Conservation (phyloP, 768 basidiomycete genomes). For the Neoboletus subvelutipes region DNA sequence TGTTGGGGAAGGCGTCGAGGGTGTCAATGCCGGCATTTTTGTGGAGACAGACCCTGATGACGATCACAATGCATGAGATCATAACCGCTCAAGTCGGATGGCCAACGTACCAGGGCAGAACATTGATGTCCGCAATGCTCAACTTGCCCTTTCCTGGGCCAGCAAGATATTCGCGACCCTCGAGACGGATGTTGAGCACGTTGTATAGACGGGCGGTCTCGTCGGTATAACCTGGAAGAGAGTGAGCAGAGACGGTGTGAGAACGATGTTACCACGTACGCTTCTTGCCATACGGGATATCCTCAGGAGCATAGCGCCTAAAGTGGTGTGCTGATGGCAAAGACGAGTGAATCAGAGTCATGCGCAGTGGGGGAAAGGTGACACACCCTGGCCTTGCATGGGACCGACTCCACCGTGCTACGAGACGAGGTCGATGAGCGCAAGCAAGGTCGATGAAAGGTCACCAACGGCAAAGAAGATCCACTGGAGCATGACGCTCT, state of each 20-base stretch:
- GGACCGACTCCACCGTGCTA: constrained; percentile 82
- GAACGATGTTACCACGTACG: constrained; percentile 35
- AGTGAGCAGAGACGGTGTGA: neutral
- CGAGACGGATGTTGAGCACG: constrained; percentile 80
- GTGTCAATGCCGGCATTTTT: constrained; percentile 49
- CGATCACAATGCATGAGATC: neutral
- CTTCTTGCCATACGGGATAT: constrained; percentile 67
- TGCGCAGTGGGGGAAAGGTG: neutral
- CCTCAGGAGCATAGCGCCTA: constrained; percentile 57
- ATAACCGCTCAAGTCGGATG: neutral
- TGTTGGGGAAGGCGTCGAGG: constrained; percentile 61
- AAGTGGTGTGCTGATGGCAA: constrained; percentile 63
- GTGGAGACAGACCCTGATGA: constrained; percentile 54
- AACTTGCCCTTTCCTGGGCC: constrained; percentile 70
- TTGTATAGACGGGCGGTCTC: constrained; percentile 82
- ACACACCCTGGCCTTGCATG: constrained; percentile 74
- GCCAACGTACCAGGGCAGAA: constrained; percentile 53
- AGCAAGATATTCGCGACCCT: constrained; percentile 72
- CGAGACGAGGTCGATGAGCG: neutral
- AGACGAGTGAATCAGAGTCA: constrained; percentile 10
- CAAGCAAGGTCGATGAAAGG: neutral
- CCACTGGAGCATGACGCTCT: constrained; percentile 80
- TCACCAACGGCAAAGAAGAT: constrained; percentile 72
- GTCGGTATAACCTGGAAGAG: constrained; percentile 60
- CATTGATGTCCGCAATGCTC: constrained; percentile 73